Conservation (phyloP, 2,329 filamentous ascomycete genomes). For the Phialemonium atrogriseum region DNA sequence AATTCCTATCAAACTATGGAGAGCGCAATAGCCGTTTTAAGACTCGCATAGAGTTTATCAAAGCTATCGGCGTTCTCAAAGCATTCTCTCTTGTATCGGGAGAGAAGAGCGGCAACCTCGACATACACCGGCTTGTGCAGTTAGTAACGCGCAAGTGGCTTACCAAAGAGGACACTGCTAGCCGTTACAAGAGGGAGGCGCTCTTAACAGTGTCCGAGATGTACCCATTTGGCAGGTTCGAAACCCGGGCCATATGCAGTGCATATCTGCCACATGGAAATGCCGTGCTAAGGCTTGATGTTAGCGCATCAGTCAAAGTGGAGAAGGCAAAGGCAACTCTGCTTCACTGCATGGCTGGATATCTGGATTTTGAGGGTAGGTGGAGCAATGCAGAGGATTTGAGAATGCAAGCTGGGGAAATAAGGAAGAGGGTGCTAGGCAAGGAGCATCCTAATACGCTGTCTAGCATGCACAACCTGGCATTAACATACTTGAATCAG, state of each 20-base stretch:
- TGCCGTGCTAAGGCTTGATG: slow-evolving; percentile 10
- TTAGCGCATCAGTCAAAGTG: slow-evolving; percentile 8
- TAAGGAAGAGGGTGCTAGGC: slow-evolving; percentile 1
- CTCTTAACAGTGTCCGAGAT: slow-evolving; percentile 9
- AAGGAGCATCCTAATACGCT: slow-evolving; percentile 4
- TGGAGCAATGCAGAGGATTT: slow-evolving; percentile 10
- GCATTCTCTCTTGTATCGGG: slow-evolving; percentile 20
- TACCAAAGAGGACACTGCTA: slow-evolving; percentile 2
- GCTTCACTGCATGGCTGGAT: background rate
- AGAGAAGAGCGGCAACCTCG: slow-evolving; percentile 8
- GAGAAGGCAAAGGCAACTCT: slow-evolving; percentile 1
- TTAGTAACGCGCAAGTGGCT: slow-evolving; percentile 23
- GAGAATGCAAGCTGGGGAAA: background rate
- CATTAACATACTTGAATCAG: slow-evolving; percentile 3
- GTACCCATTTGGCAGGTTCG: slow-evolving; percentile 14
- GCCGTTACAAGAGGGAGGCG: slow-evolving; percentile 12
- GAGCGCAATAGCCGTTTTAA: too few species aligned
- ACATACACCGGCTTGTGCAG: slow-evolving; percentile 27
- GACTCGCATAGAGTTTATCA: slow-evolving; percentile 4
- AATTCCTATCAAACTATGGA: slow-evolving; percentile 13
- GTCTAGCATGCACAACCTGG: slow-evolving; percentile 1
- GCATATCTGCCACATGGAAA: slow-evolving; percentile 17
- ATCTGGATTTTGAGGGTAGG: slow-evolving; percentile 2
- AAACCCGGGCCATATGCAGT: slow-evolving; percentile 10
- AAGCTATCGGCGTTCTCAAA: slow-evolving; percentile 17